A percentile compares a stretch with the other conserved stretches of the same genome.
Conservation (phyloP, 192 early-diverging fungal species). For the Phycomyces nitens region DNA sequence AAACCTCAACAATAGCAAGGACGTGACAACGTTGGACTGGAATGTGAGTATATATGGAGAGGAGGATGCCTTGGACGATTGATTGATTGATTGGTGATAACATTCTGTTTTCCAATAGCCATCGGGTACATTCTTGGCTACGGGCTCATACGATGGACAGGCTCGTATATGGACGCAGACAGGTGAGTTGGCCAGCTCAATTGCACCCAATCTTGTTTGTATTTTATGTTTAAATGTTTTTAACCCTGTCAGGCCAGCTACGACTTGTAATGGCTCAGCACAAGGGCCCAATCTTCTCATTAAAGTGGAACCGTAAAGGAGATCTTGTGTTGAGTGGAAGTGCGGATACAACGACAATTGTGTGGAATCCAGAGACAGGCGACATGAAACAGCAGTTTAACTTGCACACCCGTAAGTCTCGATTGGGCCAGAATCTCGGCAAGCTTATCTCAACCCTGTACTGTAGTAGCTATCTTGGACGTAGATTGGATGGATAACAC, state of each 20-base stretch:
- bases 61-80: not conserved
- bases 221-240: not conserved
- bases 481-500: constrained; percentile 91
- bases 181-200: constrained; percentile 25
- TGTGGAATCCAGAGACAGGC: constrained; percentile 83
- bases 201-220: not conserved
- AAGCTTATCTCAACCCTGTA: not conserved
- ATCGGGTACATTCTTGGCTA: constrained; percentile 72
- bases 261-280: constrained; percentile 63
- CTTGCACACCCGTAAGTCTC: constrained; percentile 53
- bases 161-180: constrained; percentile 78
- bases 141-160: constrained; percentile 82
- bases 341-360: constrained; percentile 73
- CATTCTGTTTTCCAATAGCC: constrained; percentile 46
- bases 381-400: constrained; percentile 70
- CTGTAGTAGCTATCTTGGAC: constrained; percentile 64
- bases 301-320: constrained; percentile 85
- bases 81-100: not conserved
- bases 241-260: constrained; percentile 46
- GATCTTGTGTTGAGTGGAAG: constrained; percentile 70
- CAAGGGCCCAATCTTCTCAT: constrained; percentile 73
- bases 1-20: constrained; percentile 50
- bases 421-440: too few relatives aligned
- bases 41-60: constrained; percentile 51
- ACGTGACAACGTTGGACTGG: constrained; percentile 85